phyloP scores from a whole-genome alignment of 2,329 filamentous ascomycete genomes.

The Dactylonectria macrodidyma region DNA sequence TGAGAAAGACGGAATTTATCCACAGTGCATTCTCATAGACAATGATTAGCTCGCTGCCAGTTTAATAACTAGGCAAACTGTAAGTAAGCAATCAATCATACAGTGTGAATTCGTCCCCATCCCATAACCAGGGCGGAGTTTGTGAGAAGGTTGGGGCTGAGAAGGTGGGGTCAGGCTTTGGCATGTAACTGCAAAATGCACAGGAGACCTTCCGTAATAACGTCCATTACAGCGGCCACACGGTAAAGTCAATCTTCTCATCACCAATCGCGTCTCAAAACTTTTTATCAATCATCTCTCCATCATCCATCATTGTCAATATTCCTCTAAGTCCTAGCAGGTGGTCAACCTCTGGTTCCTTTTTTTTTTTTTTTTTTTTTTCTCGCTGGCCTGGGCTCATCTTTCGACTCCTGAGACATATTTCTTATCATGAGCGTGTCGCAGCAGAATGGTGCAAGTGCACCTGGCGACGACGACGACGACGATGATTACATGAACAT shows the following conservation, averaged over 20 bases:
- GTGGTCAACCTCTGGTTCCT: no score
- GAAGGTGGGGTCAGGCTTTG: neutral
- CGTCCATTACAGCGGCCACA: neutral
- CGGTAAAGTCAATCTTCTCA: neutral
- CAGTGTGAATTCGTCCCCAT: neutral
- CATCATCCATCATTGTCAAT: neutral
- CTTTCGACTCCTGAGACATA: neutral
- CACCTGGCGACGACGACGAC: conserved; percentile 76
- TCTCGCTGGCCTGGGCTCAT: neutral
- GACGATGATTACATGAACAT: conserved; percentile 99
- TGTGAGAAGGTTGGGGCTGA: neutral
- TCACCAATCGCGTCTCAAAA: neutral
- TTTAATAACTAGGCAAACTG: neutral
- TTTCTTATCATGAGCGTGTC: conserved; percentile 28
- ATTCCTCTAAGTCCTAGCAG: neutral
- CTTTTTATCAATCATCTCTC: neutral
- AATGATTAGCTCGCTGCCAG: neutral
- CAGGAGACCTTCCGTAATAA: neutral
- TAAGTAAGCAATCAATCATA: no score
- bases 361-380: no score
- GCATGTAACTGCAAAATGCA: no score
- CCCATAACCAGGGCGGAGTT: neutral
- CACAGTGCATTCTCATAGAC: neutral
- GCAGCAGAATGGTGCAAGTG: conserved; percentile 31
- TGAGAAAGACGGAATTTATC: neutral